Percentiles rank a stretch among this genome's conserved stretches.
phyloP scores from a whole-genome alignment of 306 rosid species.

The Geum urbanum region DNA sequence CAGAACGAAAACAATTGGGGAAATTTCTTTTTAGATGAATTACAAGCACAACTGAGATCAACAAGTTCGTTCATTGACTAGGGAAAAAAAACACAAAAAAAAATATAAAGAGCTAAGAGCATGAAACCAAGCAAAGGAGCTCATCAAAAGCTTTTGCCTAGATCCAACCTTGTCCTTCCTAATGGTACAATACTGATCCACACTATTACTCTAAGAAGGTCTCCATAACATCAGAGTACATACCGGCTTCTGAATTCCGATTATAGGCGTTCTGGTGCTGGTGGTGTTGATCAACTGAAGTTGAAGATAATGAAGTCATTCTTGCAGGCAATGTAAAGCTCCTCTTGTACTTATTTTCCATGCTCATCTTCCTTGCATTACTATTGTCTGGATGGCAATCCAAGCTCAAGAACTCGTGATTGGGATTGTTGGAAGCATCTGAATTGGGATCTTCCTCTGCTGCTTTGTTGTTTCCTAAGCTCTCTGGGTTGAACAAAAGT shows the following conservation, averaged over 20 bases:
- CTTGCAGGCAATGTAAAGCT: conserved; percentile 78
- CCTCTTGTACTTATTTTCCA: conserved; percentile 75
- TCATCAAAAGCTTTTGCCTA: conserved; percentile 52
- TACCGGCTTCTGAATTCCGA: conserved; percentile 63
- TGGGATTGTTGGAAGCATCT: conserved; percentile 43
- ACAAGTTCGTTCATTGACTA: conserved; percentile 36
- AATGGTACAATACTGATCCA: conserved; percentile 7
- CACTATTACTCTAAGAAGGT: conserved; percentile 72
- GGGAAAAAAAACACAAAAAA: conserved; percentile 34
- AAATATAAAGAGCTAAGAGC: conserved; percentile 30
- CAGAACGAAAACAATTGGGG: neutral
- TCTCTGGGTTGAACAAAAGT: conserved; percentile 72
- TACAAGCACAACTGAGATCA: conserved; percentile 35
- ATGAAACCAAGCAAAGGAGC: conserved; percentile 41
- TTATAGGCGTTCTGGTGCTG: conserved; percentile 47
- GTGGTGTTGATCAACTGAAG: conserved; percentile 70
- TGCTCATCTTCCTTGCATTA: conserved; percentile 43
- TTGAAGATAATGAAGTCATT: conserved; percentile 78
- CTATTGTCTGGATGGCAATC: conserved; percentile 58
- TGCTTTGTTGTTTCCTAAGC: conserved; percentile 51
- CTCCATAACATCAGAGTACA: conserved; percentile 92
- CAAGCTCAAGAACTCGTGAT: conserved; percentile 78
- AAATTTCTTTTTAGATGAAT: conserved; percentile 28
- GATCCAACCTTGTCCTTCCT: conserved; percentile 37
- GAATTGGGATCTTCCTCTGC: conserved; percentile 44